Conservation (phyloP, 2,329 filamentous ascomycete genomes). For the Keithomyces neogunnii region DNA sequence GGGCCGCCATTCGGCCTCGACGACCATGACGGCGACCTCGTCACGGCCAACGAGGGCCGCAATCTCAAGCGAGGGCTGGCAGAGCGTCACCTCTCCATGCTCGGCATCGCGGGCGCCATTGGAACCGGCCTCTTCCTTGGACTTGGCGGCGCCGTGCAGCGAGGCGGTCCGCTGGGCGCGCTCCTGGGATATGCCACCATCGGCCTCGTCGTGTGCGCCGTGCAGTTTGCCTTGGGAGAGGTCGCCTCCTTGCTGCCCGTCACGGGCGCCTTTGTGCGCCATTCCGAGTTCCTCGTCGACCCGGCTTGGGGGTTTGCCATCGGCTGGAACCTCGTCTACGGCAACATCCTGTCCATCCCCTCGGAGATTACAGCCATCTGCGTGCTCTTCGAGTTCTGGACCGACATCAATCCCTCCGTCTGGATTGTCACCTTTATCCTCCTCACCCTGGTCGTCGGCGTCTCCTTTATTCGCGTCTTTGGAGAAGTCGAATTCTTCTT, state of each 20-base stretch:
- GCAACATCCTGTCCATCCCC: slow-evolving; percentile 44
- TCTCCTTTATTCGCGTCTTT: slow-evolving; percentile 49
- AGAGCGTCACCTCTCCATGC: slow-evolving; percentile 47
- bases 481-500: slow-evolving; percentile 51
- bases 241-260: slow-evolving; percentile 52
- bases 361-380: slow-evolving; percentile 55
- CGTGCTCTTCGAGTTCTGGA: slow-evolving; percentile 57
- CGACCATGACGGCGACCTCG: slow-evolving; percentile 31
- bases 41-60: slow-evolving; percentile 39
- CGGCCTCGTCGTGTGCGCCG: slow-evolving; percentile 47
- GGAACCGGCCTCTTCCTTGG: slow-evolving; percentile 54
- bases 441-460: slow-evolving; percentile 46
- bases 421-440: slow-evolving; percentile 43
- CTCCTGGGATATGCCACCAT: slow-evolving; percentile 47
- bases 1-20: slow-evolving; percentile 1
- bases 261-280: slow-evolving; percentile 54
- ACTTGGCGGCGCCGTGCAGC: slow-evolving; percentile 43
- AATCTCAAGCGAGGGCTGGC: slow-evolving; percentile 33
- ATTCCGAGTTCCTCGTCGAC: slow-evolving; percentile 52
- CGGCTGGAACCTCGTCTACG: slow-evolving; percentile 47
- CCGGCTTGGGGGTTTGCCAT: slow-evolving; percentile 49
- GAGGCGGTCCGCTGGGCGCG: slow-evolving; percentile 38
- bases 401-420: slow-evolving; percentile 43
- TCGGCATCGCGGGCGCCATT: slow-evolving; percentile 53
- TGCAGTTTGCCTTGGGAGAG: slow-evolving; percentile 52